Evolutionary conservation across 768 basidiomycete species (phyloP).

Genomic region (Leccinum rimulosum): DNA sequence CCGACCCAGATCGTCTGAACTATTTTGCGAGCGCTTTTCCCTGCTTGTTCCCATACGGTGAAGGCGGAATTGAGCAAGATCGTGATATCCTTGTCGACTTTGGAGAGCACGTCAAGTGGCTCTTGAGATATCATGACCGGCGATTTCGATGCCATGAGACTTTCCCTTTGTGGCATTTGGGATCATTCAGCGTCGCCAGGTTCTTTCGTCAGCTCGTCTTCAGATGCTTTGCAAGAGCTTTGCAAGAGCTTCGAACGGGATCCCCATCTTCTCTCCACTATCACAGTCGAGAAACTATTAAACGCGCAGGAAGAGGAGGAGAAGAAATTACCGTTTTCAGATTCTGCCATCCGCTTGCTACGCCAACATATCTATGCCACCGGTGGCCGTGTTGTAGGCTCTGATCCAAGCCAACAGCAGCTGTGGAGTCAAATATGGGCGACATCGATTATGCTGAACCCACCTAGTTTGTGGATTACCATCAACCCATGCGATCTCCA

Average conservation of each 20-base stretch:
- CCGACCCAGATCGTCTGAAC: background rate
- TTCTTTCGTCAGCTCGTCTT: background rate
- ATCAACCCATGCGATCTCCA: conserved; percentile 4
- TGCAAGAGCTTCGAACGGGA: background rate
- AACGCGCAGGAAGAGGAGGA: background rate
- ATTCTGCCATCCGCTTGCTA: background rate
- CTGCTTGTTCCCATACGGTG: background rate
- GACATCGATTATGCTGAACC: background rate
- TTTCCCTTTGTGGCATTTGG: background rate
- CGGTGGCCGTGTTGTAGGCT: background rate
- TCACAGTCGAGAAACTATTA: background rate
- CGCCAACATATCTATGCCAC: background rate
- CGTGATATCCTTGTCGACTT: background rate
- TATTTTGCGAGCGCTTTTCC: background rate
- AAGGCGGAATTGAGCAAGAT: background rate
- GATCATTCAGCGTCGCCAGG: background rate
- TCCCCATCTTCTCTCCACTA: background rate
- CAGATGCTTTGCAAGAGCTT: background rate
- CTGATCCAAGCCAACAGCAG: background rate
- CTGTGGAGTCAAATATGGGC: conserved; percentile 1
- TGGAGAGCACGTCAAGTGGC: background rate
- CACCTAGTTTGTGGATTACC: background rate
- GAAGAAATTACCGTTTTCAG: background rate
- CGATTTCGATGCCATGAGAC: background rate
- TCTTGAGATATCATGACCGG: background rate